Base-by-base conservation (phyloP, 2,329 filamentous ascomycete genomes). In the Coniochaeta prunicola region DNA sequence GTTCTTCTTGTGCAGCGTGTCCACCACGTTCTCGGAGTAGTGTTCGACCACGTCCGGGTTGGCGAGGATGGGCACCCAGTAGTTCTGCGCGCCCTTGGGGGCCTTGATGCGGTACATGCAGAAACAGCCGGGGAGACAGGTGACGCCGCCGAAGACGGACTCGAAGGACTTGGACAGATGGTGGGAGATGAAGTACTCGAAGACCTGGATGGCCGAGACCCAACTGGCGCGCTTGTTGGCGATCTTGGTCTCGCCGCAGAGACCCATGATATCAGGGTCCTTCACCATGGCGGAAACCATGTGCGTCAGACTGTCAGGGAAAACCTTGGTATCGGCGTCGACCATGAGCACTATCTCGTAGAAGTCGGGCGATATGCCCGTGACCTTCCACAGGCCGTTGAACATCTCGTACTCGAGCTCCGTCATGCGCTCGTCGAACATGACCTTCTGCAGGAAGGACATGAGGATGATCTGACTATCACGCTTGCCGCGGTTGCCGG, bases 81-180 rank as follows among this genome's bases (percentile, higher is more conserved):
- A 99, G 79, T 99, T 97, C 73, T 97, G 92, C 28, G 90, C 93
- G 64, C 94, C 94, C 78, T 99, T 99, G 61, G 94, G 96, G 31
- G 94, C 90, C 77, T 99, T 99, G 84, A 99, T 97, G 69, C 94
- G 90, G 79, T 99, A 99, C 96, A 99, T 99, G 82, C 92, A 97
- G 86, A 99, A 99, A 80, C 94, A 99, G 64, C 94, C 94, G 17
- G 94, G 94, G 66, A 99, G 81, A 81, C 94, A 99, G 64, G 94
- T 99, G 61, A 99, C 94, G 89, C 94, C 94, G 76, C 94, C 94
- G 74, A 99, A 99, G 64, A 97, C 90, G 1, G 92, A 97, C 74
- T 99, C 94, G 76, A 99, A 99, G 4, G 93, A 92, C 76, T 99
- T 99, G 69, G 92, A 86, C 68, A 96, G 83, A 73, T 99, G 96